These are phyloP conservation scores for Rhypophila decipiens DNA, from an alignment of 495 filamentous ascomycete species.

Conservation along the genomic window DNA sequence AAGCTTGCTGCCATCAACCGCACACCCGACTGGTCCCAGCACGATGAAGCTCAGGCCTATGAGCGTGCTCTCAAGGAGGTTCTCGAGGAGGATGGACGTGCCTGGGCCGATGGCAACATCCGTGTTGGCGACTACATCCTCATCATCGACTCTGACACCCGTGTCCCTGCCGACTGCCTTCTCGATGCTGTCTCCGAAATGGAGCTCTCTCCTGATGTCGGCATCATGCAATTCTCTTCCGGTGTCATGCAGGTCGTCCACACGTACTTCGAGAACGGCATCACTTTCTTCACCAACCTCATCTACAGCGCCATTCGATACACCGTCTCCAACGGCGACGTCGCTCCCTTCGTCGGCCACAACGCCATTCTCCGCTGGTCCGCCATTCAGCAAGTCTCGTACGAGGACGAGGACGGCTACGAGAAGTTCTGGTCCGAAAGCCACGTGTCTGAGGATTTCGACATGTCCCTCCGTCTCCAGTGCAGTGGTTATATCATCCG, in stretches of 20 bases:
- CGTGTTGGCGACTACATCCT: conserved; percentile 77
- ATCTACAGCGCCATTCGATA: conserved; percentile 75
- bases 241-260: conserved; percentile 77
- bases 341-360: conserved; percentile 74
- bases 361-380: conserved; percentile 77
- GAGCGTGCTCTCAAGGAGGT: conserved; percentile 61
- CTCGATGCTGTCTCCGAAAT: conserved; percentile 73
- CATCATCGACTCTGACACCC: conserved; percentile 70
- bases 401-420: conserved; percentile 59
- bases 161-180: conserved; percentile 66
- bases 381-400: conserved; percentile 70
- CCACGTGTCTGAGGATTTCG: conserved; percentile 79
- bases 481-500: conserved; percentile 66
- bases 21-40: conserved; percentile 57
- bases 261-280: conserved; percentile 68
- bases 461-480: conserved; percentile 78
- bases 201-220: conserved; percentile 73
- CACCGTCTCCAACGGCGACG: conserved; percentile 74
- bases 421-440: conserved; percentile 82
- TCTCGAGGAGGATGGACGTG: conserved; percentile 61
- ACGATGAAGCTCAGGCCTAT: conserved; percentile 64
- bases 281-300: conserved; percentile 81
- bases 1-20: conserved; percentile 52
- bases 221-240: conserved; percentile 74
- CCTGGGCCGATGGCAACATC: conserved; percentile 76